phyloP scores from a whole-genome alignment of 78 protist genomes.

The Cyanophora paradoxa region DNA sequence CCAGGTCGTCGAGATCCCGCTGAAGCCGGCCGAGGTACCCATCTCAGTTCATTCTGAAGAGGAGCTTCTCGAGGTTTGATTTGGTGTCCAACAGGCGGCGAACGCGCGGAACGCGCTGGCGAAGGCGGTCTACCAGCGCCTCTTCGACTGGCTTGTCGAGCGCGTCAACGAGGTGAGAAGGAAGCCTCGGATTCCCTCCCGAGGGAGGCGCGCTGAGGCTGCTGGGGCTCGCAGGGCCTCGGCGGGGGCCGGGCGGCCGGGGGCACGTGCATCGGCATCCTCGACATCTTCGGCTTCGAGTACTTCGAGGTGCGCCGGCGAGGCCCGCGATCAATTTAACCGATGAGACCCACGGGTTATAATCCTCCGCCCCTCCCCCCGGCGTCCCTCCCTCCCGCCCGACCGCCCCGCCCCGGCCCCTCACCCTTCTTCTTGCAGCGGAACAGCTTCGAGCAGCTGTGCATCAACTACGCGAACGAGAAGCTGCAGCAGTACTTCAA shows the following conservation, averaged over 20 bases:
- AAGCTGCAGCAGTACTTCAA: conserved; percentile 79
- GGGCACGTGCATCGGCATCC: conserved; percentile 64
- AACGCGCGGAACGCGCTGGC: conserved; percentile 62
- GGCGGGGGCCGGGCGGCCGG: background rate
- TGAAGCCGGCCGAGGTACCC: too few species aligned
- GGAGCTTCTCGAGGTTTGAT: background rate
- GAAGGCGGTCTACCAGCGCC: conserved; percentile 70
- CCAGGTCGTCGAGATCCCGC: too few species aligned
- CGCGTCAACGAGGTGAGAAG: conserved; percentile 53
- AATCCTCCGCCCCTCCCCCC: too few species aligned
- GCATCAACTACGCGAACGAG: conserved; percentile 74
- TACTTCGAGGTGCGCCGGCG: conserved; percentile 49
- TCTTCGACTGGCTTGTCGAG: conserved; percentile 62
- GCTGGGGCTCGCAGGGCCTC: too few species aligned
- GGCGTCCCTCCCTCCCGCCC: too few species aligned
- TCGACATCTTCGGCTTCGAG: conserved; percentile 88
- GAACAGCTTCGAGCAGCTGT: conserved; percentile 79
- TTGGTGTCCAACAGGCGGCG: conserved; percentile 42
- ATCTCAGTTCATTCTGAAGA: background rate
- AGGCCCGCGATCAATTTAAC: too few species aligned
- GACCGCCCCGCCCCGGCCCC: too few species aligned
- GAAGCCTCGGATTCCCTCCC: conserved; percentile 7
- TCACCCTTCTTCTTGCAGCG: background rate
- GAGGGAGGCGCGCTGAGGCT: too few species aligned
- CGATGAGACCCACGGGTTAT: too few species aligned